Conservation (phyloP, 345 rosid species). For the Barbarea vulgaris region DNA sequence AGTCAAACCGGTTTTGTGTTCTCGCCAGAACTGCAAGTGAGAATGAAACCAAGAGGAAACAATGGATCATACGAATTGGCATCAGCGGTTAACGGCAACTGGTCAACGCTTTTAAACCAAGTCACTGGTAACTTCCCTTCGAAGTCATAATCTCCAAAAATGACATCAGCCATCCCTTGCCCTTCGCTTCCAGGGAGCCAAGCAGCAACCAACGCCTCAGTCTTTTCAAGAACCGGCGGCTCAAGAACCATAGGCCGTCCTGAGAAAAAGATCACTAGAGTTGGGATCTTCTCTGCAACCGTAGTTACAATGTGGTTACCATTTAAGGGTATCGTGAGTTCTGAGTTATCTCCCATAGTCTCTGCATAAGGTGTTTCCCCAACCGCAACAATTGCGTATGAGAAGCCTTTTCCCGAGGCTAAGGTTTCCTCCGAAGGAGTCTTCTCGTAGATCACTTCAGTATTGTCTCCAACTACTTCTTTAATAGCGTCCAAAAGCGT, state of each 20-base stretch:
- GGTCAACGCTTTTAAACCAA: slow-evolving; percentile 58
- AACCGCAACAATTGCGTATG: slow-evolving; percentile 72
- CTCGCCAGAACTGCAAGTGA: not conserved
- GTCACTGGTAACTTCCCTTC: slow-evolving; percentile 66
- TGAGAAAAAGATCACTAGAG: slow-evolving; percentile 56
- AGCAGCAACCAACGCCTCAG: slow-evolving; percentile 71
- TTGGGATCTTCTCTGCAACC: slow-evolving; percentile 64
- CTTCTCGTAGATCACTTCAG: slow-evolving; percentile 66
- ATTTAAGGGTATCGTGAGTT: slow-evolving; percentile 59
- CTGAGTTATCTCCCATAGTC: slow-evolving; percentile 53
- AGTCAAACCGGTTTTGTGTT: not conserved
- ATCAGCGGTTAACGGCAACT: slow-evolving; percentile 34
- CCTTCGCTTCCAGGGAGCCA: slow-evolving; percentile 93
- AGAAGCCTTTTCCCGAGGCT: slow-evolving; percentile 44
- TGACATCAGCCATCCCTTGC: slow-evolving; percentile 63
- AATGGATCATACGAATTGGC: slow-evolving; percentile 53
- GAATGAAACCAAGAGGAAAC: slow-evolving; percentile 66
- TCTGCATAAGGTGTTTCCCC: slow-evolving; percentile 88
- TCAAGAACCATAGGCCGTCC: slow-evolving; percentile 80
- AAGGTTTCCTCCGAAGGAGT: slow-evolving; percentile 61
- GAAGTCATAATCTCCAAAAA: slow-evolving; percentile 70
- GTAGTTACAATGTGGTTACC: slow-evolving; percentile 54
- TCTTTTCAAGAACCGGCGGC: slow-evolving; percentile 52
- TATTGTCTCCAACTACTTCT: slow-evolving; percentile 56
- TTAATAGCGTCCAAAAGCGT: slow-evolving; percentile 76